Evolutionary conservation across 805 yeast genomes (phyloP).

Genomic region (Spencermartinsiella europaea): DNA sequence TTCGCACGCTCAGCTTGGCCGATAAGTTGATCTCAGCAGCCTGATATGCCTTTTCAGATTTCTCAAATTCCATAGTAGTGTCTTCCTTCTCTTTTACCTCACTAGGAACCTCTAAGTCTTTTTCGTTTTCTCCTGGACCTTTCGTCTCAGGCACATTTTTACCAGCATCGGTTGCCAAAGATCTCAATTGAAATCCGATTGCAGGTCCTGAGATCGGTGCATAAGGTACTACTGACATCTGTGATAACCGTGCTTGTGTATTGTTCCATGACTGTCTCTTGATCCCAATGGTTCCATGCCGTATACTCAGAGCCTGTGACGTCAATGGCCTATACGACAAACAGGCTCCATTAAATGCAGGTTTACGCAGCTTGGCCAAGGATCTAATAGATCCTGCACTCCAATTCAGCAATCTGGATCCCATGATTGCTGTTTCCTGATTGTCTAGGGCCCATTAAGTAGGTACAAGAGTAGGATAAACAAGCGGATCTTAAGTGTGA

Average conservation of each 20-base stretch:
- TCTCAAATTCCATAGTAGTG: conserved; percentile 17
- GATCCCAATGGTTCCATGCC: too few species aligned
- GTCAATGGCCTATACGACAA: too few species aligned
- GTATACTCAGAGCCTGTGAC: too few species aligned
- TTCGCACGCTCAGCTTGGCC: conserved; percentile 26
- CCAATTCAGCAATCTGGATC: neutral
- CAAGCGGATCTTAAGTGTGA: too few species aligned
- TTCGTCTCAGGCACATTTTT: neutral
- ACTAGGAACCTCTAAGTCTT: conserved; percentile 3
- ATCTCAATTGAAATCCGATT: too few species aligned
- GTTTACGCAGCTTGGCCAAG: neutral
- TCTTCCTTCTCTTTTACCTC: too few species aligned
- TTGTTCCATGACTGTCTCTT: too few species aligned
- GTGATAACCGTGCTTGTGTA: too few species aligned
- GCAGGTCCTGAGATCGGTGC: too few species aligned
- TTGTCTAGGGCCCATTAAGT: too few species aligned
- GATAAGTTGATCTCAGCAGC: conserved; percentile 30
- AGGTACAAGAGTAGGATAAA: too few species aligned
- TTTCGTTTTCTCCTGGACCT: neutral
- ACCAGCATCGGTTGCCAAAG: neutral
- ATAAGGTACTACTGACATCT: neutral
- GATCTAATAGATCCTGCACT: neutral
- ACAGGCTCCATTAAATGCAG: too few species aligned
- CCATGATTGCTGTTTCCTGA: neutral
- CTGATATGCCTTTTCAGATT: conserved; percentile 27